A percentile compares a stretch with the other conserved stretches of the same genome.
Conservation (phyloP, 73 alveolate species). For the Symbiodinium natans region DNA sequence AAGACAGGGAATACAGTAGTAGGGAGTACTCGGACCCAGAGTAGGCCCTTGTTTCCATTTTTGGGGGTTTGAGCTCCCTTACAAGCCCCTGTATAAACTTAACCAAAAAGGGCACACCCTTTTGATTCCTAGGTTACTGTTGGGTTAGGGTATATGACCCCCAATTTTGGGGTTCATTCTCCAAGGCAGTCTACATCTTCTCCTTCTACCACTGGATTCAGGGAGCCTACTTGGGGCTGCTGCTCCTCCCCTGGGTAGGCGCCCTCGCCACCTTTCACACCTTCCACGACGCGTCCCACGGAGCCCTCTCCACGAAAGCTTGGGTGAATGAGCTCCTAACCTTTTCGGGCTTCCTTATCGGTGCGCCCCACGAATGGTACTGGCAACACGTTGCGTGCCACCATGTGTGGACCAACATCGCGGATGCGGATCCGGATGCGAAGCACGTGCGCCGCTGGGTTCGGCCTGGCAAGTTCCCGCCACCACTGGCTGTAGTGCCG, state of each 20-base stretch:
- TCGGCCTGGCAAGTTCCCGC: conserved; percentile 5
- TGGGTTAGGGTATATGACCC: too few relatives aligned
- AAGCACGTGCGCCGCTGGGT: conserved; percentile 79
- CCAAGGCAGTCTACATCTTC: not conserved
- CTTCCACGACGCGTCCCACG: conserved; percentile 62
- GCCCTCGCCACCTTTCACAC: conserved; percentile 51
- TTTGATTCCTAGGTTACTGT: too few relatives aligned
- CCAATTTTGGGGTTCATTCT: too few relatives aligned
- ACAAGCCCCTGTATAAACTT: too few relatives aligned
- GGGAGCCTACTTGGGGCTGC: conserved; percentile 18
- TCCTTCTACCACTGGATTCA: conserved; percentile 31
- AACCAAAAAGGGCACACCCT: too few relatives aligned
- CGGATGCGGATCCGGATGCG: conserved; percentile 66
- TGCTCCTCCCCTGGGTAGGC: conserved; percentile 56
- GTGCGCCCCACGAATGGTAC: conserved; percentile 79
- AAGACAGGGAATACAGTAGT: too few relatives aligned
- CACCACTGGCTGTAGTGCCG: conserved; percentile 35
- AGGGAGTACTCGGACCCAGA: too few relatives aligned
- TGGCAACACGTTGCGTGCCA: conserved; percentile 72
- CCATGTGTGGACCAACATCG: conserved; percentile 79
- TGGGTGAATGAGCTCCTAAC: conserved; percentile 63
- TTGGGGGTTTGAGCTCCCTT: too few relatives aligned
- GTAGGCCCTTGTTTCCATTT: too few relatives aligned
- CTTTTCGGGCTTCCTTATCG: conserved; percentile 50
- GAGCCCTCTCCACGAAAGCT: conserved; percentile 40